Evolutionary conservation across 305 asterid species (phyloP).

Genomic region (Solanum aculeatissimum): DNA sequence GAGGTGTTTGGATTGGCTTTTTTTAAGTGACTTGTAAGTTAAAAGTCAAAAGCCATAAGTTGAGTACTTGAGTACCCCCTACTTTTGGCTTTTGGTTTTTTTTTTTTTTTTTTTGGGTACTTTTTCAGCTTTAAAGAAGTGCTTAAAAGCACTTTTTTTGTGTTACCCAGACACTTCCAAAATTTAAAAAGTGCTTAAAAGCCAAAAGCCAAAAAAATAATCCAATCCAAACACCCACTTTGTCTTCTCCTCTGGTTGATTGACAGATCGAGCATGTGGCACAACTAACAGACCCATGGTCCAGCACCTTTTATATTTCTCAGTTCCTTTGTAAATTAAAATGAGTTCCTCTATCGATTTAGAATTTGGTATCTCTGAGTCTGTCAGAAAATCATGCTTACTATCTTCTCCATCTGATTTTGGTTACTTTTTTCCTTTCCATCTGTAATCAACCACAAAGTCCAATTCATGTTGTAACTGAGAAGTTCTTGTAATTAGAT

Average conservation of each 20-base stretch:
- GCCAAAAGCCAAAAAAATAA: too few species aligned
- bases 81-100: too few species aligned
- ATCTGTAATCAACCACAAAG: background rate
- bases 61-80: too few species aligned
- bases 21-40: too few species aligned
- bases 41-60: too few species aligned
- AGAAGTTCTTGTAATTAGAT: background rate
- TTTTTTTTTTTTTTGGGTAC: too few species aligned
- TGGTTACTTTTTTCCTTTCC: background rate
- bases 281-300: background rate
- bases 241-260: background rate
- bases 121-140: too few species aligned
- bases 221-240: too few species aligned
- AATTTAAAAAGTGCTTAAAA: too few species aligned
- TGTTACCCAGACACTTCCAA: too few species aligned
- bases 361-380: background rate
- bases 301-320: background rate
- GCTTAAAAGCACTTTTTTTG: too few species aligned
- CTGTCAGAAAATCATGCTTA: background rate
- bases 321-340: background rate
- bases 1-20: too few species aligned
- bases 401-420: background rate
- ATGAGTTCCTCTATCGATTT: background rate
- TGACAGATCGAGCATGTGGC: background rate
- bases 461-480: background rate